Evolutionary conservation across 2,329 filamentous ascomycete species (phyloP).

Genomic region (Taxawa tesnikishii): DNA sequence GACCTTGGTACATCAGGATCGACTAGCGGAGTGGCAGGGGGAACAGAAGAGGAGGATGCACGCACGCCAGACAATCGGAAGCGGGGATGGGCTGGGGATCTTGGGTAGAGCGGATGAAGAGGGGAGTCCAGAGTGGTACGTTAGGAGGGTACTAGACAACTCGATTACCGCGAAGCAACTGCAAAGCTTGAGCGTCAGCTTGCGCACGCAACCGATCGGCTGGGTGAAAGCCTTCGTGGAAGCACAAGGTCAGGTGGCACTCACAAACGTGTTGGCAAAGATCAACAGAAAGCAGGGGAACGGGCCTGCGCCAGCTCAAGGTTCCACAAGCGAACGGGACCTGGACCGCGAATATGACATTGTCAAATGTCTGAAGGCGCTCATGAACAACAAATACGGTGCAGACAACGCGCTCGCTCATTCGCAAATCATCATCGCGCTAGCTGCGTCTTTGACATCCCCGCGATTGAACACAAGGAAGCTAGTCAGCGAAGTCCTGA

Average conservation of each 20-base stretch:
- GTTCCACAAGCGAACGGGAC: constrained; percentile 58
- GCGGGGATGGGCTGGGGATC: constrained; percentile 56
- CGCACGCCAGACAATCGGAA: constrained; percentile 52
- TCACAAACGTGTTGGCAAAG: constrained; percentile 87
- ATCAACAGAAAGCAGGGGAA: constrained; percentile 78
- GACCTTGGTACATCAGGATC: constrained; percentile 92
- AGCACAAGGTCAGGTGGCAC: constrained; percentile 88
- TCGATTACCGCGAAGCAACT: constrained; percentile 83
- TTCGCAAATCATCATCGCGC: constrained; percentile 77
- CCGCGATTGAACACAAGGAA: constrained; percentile 85
- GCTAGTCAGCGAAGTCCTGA: constrained; percentile 88
- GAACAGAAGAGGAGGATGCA: constrained; percentile 80
- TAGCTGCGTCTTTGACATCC: constrained; percentile 78
- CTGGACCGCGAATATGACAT: constrained; percentile 93
- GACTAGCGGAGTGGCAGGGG: constrained; percentile 82
- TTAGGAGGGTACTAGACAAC: constrained; percentile 93
- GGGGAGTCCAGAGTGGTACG: constrained; percentile 95
- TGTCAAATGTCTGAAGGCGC: constrained; percentile 88
- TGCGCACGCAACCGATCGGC: constrained; percentile 88
- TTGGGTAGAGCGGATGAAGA: constrained; percentile 80
- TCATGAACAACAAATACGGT: constrained; percentile 99
- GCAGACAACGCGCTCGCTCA: constrained; percentile 89
- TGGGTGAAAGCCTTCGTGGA: constrained; percentile 97
- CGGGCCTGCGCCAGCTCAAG: constrained; percentile 48
- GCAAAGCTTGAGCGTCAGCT: constrained; percentile 83